Evolutionary conservation across 2,329 filamentous ascomycete genomes (phyloP).

Genomic region (Erysiphe pulchra): DNA sequence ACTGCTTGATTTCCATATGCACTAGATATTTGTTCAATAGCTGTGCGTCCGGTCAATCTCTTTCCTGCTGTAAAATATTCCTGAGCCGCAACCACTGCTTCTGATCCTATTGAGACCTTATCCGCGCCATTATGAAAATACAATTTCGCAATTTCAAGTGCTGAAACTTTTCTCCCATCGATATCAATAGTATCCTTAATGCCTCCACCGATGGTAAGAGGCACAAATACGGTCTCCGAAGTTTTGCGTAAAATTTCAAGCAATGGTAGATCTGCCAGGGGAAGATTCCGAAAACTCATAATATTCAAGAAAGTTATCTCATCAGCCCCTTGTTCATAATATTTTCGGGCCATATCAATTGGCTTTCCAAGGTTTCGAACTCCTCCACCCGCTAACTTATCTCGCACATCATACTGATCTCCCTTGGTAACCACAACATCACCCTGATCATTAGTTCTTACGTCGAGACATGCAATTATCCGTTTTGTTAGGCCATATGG

Average conservation of each 20-base stretch:
- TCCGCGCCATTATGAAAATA: constrained; percentile 96
- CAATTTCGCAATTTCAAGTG: constrained; percentile 78
- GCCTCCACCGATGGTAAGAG: constrained; percentile 81
- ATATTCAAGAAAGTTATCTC: constrained; percentile 98
- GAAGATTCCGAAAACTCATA: constrained; percentile 88
- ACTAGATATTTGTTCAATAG: constrained; percentile 81
- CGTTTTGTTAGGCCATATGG: constrained; percentile 61
- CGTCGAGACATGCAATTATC: constrained; percentile 88
- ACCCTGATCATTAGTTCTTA: constrained; percentile 77
- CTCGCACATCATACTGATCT: constrained; percentile 93
- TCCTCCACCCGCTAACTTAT: constrained; percentile 40
- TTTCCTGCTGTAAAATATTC: constrained; percentile 54
- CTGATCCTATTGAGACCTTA: constrained; percentile 90
- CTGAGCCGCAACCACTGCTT: constrained; percentile 80
- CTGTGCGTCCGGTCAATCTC: constrained; percentile 52
- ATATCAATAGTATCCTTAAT: constrained; percentile 82
- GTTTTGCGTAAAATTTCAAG: constrained; percentile 72
- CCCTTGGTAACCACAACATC: constrained; percentile 96
- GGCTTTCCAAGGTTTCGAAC: constrained; percentile 93
- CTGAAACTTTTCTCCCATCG: constrained; percentile 64
- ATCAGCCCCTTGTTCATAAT: constrained; percentile 92
- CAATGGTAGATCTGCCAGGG: constrained; percentile 81
- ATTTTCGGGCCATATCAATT: constrained; percentile 75
- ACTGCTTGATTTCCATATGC: constrained; percentile 95
- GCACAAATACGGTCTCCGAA: constrained; percentile 82